Evolutionary conservation across 805 yeast genomes (phyloP).

Genomic region (Metschnikowia rubicola): DNA sequence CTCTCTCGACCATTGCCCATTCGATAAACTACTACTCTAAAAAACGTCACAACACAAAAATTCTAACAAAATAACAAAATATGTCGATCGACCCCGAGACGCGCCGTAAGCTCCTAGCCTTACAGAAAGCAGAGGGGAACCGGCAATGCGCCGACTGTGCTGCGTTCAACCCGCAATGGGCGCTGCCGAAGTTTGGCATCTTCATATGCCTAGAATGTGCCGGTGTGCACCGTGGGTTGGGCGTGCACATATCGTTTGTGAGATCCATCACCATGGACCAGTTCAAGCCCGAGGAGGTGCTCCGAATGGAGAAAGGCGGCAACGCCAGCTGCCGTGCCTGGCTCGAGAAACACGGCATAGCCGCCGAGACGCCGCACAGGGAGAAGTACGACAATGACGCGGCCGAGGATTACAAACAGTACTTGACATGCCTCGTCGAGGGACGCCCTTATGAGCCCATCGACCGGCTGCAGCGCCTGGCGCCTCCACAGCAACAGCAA

Average conservation of each 20-base stretch:
- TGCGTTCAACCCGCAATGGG: conserved; percentile 99
- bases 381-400: conserved; percentile 82
- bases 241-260: conserved; percentile 95
- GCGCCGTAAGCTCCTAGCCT: conserved; percentile 67
- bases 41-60: too few relatives aligned
- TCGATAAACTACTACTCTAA: too few relatives aligned
- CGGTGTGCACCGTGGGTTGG: conserved; percentile 91
- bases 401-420: conserved; percentile 91
- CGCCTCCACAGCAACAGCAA: conserved; percentile 1
- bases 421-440: conserved; percentile 69
- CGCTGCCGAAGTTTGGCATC: conserved; percentile 96
- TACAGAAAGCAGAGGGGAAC: conserved; percentile 81
- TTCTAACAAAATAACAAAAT: not conserved
- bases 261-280: conserved; percentile 98
- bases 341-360: conserved; percentile 70
- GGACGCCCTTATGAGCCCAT: conserved; percentile 67
- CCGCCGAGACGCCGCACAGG: conserved; percentile 58
- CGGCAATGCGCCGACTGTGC: conserved; percentile 90
- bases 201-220: conserved; percentile 98
- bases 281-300: conserved; percentile 87
- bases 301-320: conserved; percentile 93
- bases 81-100: conserved; percentile 92
- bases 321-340: conserved; percentile 71
- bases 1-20: not conserved
- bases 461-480: conserved; percentile 49